These are phyloP conservation scores for Coemansia javaensis DNA, from an alignment of 192 early-diverging fungal species.

Conservation along the genomic window DNA sequence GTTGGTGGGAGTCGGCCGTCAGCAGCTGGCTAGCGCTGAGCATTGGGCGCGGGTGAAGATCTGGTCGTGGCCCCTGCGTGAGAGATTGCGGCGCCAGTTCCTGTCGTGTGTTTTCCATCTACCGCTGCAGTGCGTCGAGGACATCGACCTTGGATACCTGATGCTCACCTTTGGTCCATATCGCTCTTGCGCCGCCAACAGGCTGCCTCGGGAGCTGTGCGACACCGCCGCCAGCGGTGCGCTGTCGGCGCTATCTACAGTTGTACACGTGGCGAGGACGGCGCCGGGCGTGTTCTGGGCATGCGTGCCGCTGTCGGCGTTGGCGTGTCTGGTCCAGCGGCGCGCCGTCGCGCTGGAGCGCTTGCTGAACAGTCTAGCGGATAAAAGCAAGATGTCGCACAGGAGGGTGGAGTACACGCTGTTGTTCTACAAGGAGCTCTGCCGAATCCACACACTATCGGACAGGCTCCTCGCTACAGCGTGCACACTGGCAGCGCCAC, in stretches of 20 bases:
- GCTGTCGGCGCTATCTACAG: not conserved
- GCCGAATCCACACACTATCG: too few species aligned
- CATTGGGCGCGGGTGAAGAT: not conserved
- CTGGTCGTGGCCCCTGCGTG: slow-evolving; percentile 1
- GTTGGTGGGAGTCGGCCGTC: not conserved
- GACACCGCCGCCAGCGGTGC: not conserved
- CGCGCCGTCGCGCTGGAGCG: too few species aligned
- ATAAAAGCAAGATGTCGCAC: not conserved
- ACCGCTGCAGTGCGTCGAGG: slow-evolving; percentile 14
- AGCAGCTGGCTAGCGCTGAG: slow-evolving; percentile 4
- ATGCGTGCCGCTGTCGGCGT: not conserved
- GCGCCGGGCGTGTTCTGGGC: not conserved
- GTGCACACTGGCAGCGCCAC: not conserved
- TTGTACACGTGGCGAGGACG: not conserved
- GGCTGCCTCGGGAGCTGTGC: not conserved
- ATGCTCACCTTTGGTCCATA: too few species aligned
- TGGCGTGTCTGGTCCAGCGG: not conserved
- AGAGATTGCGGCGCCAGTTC: not conserved
- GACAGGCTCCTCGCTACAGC: too few species aligned
- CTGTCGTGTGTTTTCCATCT: slow-evolving; percentile 1
- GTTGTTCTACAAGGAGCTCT: too few species aligned
- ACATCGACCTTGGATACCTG: too few species aligned
- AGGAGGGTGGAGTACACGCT: too few species aligned
- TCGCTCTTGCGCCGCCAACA: not conserved
- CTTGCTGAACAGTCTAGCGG: not conserved